Evolutionary conservation across 495 filamentous ascomycete genomes (phyloP).

Genomic region (Aspergillus cavernicola): DNA sequence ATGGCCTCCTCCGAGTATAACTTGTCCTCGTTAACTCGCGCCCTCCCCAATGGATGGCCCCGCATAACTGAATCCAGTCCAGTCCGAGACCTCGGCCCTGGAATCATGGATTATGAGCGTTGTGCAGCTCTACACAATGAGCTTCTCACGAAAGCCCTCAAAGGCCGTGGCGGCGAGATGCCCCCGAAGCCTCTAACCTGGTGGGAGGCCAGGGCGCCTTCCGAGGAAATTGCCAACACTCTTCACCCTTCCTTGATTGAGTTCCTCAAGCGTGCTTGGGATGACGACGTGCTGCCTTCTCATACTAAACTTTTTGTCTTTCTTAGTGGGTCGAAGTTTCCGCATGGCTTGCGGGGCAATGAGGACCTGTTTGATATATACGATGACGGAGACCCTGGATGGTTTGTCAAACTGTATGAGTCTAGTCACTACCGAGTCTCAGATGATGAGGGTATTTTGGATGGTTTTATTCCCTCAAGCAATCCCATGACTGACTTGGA

Average conservation of each 20-base stretch:
- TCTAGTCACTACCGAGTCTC: conserved; percentile 2
- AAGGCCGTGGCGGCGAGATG: conserved; percentile 5
- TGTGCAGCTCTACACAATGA: conserved; percentile 16
- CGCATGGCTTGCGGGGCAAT: not conserved
- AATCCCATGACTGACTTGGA: too few relatives aligned
- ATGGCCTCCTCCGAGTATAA: too few relatives aligned
- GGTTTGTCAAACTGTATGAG: conserved; percentile 11
- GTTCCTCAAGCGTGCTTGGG: conserved; percentile 14
- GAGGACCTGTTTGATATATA: not conserved
- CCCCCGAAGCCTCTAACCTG: conserved; percentile 7
- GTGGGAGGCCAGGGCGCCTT: conserved; percentile 2
- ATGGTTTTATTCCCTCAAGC: not conserved
- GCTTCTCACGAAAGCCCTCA: conserved; percentile 5
- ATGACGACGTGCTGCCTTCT: conserved; percentile 7
- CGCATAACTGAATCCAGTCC: conserved; percentile 15
- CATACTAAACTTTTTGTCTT: not conserved
- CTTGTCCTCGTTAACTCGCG: too few relatives aligned
- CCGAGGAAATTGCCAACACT: not conserved
- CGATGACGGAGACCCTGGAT: not conserved
- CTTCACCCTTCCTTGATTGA: conserved; percentile 2
- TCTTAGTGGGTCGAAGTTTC: too few relatives aligned
- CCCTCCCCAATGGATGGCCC: conserved; percentile 1
- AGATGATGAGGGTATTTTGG: conserved; percentile 15
- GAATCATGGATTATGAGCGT: conserved; percentile 15
- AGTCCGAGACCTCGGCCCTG: conserved; percentile 8